phyloP scores from a whole-genome alignment of 2,329 filamentous ascomycete species.

The Claviceps maximensis region DNA sequence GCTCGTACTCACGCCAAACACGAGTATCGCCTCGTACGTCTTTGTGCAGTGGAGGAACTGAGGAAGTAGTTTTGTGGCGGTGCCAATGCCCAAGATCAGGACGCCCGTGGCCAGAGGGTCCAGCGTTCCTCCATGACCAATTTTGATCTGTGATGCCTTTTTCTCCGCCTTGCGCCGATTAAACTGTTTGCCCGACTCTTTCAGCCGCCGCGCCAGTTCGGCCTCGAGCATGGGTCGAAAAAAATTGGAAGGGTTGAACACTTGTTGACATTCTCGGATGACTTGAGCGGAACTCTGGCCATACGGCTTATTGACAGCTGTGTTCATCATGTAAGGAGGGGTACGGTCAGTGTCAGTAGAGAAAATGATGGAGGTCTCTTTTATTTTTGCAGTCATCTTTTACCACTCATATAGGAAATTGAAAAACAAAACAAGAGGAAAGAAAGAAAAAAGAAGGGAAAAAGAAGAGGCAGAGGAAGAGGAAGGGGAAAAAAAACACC shows the following conservation, averaged over 20 bases:
- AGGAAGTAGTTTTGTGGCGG: constrained; percentile 70
- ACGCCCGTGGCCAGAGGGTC: constrained; percentile 92
- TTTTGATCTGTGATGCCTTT: constrained; percentile 63
- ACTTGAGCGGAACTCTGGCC: constrained; percentile 82
- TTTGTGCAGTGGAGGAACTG: constrained; percentile 82
- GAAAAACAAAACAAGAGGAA: too few relatives aligned
- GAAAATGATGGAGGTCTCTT: neutral
- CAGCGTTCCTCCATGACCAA: constrained; percentile 90
- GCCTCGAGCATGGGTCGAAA: constrained; percentile 67
- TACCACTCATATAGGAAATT: too few relatives aligned
- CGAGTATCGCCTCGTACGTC: constrained; percentile 75
- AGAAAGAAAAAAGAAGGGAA: neutral
- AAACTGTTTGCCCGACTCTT: constrained; percentile 45
- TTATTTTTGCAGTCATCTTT: too few relatives aligned
- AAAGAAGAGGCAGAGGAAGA: neutral
- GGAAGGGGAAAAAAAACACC: neutral
- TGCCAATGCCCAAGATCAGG: constrained; percentile 75
- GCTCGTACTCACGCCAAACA: constrained; percentile 89
- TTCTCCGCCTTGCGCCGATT: constrained; percentile 44
- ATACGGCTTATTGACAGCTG: constrained; percentile 86
- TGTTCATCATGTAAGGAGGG: constrained; percentile 2
- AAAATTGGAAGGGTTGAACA: constrained; percentile 67
- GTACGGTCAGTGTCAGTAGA: neutral
- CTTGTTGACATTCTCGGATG: constrained; percentile 71
- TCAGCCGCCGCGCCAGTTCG: constrained; percentile 41